Conservation (phyloP, 257 asterid genomes). For the Buddleja alternifolia region DNA sequence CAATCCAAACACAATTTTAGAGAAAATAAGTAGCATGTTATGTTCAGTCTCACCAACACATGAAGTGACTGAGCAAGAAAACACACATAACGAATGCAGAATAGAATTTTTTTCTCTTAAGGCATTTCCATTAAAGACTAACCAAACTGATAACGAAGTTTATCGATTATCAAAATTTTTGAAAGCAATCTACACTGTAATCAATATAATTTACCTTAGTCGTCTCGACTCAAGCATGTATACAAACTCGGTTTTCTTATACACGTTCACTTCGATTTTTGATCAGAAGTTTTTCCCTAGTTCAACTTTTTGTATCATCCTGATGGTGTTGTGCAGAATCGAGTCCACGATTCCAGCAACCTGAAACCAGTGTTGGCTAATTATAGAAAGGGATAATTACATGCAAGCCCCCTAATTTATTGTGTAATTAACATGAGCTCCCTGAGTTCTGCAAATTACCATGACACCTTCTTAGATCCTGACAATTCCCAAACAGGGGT, state of each 20-base stretch:
- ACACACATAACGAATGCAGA: neutral
- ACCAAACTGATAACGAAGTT: neutral
- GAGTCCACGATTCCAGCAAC: constrained; percentile 96
- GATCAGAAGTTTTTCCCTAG: constrained; percentile 81
- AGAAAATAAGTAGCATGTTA: no score
- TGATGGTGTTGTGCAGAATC: constrained; percentile 66
- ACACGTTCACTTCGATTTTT: constrained; percentile 19
- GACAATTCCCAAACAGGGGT: no score
- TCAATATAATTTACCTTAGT: constrained; percentile 24
- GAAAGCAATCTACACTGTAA: constrained; percentile 8
- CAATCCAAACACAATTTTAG: no score
- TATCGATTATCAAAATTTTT: neutral
- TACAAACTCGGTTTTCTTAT: neutral
- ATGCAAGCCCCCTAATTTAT: no score
- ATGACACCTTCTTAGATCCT: no score
- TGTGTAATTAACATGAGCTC: no score
- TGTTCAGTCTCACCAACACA: no score
- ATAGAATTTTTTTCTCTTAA: neutral
- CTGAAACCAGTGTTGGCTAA: constrained; percentile 44
- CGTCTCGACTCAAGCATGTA: constrained; percentile 6
- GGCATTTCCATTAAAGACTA: neutral
- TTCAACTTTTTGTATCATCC: constrained; percentile 77
- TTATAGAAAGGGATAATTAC: constrained; percentile 4
- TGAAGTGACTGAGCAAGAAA: constrained; percentile 29
- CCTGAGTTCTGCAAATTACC: no score